Percentiles rank a stretch among this genome's conserved stretches.
These are phyloP conservation scores for Dryas integrifolia DNA, from an alignment of 331 rosid species.

Conservation along the genomic window DNA sequence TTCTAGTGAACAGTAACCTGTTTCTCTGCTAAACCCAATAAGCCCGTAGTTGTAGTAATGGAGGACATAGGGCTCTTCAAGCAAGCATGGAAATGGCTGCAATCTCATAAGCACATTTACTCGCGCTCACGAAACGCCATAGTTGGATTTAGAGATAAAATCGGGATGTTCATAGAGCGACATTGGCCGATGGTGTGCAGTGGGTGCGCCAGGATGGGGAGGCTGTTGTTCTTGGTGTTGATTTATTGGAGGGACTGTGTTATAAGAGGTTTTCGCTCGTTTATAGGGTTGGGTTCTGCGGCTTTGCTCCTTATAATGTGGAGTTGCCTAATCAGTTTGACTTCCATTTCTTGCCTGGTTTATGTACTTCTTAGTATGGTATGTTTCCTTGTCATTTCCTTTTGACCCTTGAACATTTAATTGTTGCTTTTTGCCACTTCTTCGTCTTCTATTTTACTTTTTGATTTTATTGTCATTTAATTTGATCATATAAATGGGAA, in stretches of 20 bases:
- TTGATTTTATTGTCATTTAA: not conserved
- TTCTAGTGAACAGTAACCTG: not conserved
- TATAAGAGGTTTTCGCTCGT: slow-evolving; percentile 71
- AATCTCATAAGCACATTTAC: slow-evolving; percentile 56
- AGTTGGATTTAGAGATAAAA: slow-evolving; percentile 47
- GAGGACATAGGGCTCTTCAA: slow-evolving; percentile 82
- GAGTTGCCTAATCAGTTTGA: slow-evolving; percentile 90
- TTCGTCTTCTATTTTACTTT: not conserved
- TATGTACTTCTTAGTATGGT: slow-evolving; percentile 91
- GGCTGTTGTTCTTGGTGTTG: slow-evolving; percentile 42
- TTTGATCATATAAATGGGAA: not conserved
- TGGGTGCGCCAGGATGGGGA: slow-evolving; percentile 56
- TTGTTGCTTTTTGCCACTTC: not conserved
- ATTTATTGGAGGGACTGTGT: slow-evolving; percentile 69
- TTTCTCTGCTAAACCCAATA: not conserved
- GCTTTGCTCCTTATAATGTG: slow-evolving; percentile 86
- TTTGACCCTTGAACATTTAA: not conserved
- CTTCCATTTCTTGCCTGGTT: slow-evolving; percentile 83
- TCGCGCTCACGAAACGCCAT: slow-evolving; percentile 40
- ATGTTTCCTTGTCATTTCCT: slow-evolving; percentile 26
- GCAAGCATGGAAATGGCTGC: slow-evolving; percentile 87
- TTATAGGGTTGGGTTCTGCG: slow-evolving; percentile 62
- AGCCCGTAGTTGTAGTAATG: slow-evolving; percentile 50
- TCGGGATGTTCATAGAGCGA: slow-evolving; percentile 52
- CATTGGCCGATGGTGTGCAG: slow-evolving; percentile 88